These are phyloP conservation scores for Backusella parvicylindrica DNA, from an alignment of 192 early-diverging fungal genomes.

Conservation along the genomic window DNA sequence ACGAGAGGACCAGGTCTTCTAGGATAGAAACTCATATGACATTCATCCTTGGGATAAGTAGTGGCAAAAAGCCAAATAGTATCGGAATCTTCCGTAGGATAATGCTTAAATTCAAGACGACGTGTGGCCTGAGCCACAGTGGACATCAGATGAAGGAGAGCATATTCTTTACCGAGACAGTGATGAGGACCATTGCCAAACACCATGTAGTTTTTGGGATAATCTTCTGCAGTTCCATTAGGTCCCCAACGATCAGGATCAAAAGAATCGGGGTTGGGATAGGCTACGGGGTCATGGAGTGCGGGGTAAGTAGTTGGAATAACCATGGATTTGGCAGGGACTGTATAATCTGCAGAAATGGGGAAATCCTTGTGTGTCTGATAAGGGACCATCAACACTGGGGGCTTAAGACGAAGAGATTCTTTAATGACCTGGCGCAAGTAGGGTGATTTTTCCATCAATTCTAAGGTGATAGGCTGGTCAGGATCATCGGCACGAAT, in stretches of 20 bases:
- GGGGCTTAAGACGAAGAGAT: conserved; percentile 33
- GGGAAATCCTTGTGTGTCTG: conserved; percentile 31
- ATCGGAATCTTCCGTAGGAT: conserved; percentile 32
- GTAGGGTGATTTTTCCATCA: conserved; percentile 30
- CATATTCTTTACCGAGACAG: conserved; percentile 40
- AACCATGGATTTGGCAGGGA: conserved; percentile 34
- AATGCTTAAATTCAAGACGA: conserved; percentile 29
- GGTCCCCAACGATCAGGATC: conserved; percentile 37
- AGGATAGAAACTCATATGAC: conserved; percentile 35
- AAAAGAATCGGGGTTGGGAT: conserved; percentile 35
- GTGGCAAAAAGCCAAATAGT: conserved; percentile 40
- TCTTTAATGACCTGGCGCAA: conserved; percentile 38
- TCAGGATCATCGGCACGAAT: conserved; percentile 23
- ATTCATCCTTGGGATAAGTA: conserved; percentile 37
- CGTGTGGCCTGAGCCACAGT: conserved; percentile 30
- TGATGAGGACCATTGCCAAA: conserved; percentile 40
- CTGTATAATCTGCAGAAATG: conserved; percentile 27
- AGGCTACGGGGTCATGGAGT: conserved; percentile 33
- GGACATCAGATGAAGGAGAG: conserved; percentile 32
- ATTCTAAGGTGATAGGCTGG: conserved; percentile 18
- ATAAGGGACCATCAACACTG: conserved; percentile 41
- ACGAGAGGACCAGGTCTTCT: background rate
- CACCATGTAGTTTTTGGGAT: conserved; percentile 39
- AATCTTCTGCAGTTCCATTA: conserved; percentile 27
- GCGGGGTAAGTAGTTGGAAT: conserved; percentile 41